Evolutionary conservation across 148 eudicot species (phyloP), one percentile per base, ranked within the genome.

Genomic region (Euryodendron excelsum): DNA sequence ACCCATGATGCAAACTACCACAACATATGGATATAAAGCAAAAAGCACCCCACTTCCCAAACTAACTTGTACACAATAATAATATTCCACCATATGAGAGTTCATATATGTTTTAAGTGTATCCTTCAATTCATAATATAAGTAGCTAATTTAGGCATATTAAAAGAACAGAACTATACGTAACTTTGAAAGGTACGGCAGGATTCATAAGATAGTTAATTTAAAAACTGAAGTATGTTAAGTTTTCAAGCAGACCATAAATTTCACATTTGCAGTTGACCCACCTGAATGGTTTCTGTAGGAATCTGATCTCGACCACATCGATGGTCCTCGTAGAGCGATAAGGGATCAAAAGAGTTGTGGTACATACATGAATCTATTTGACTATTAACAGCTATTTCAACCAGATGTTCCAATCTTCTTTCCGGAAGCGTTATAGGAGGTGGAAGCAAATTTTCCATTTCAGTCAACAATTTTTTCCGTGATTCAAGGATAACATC

Each of bases 381-480:
- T 81, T 91, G 96, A 11, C 86, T 82, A 82, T 69, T 39, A 36
- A 87, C 86, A 47, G 87, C 91, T 86, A 73, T 89, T 87, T 93
- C 99, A 63, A 95, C 88, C 83, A 95, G 82, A 78, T 87, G 83
- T 80, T 90, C 99, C 87, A 95, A 82, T 85, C 99, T 85, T 86
- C 93, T 87, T 66, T 91, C 93, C 31, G 97, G 96, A 73, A 95
- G 15, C 6, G 87, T 82, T 52, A 93, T 39, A 12, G 96, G 94
- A 79, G 93, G 88, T 21, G 99, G 97, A 73, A 95, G 81, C 80
- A 93, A 48, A 33, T 81, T 86, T 78, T 90, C 92, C 84, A 95
- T 78, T 77, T 93, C 92, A 18, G 34, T 77, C 48, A 89, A 73
- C 79, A 93, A 55, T 31, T 76, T 83, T 78, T 64, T 84, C 53